These are phyloP conservation scores for Sarocladiaceae sp. DNA, from an alignment of 2,329 filamentous ascomycete species.

Conservation along the genomic window DNA sequence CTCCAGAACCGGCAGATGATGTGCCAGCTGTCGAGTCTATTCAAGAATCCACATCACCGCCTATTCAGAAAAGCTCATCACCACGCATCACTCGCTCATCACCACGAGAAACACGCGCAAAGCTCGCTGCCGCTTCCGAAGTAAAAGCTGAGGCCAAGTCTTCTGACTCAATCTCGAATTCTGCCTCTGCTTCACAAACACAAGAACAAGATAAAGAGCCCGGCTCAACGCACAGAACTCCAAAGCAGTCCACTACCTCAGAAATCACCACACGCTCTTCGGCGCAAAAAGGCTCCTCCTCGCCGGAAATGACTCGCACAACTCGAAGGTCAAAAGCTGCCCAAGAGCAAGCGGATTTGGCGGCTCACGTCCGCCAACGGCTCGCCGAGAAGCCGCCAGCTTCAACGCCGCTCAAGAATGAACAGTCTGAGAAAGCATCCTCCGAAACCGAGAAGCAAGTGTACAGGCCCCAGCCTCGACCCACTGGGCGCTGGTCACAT, in stretches of 20 bases:
- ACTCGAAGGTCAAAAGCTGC: slow-evolving; percentile 7
- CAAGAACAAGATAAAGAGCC: not conserved
- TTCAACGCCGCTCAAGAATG: slow-evolving; percentile 7
- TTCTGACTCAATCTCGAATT: not conserved
- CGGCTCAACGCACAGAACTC: not conserved
- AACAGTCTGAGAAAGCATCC: slow-evolving; percentile 1
- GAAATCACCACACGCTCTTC: slow-evolving; percentile 5
- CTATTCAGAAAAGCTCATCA: not conserved
- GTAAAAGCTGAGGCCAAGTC: slow-evolving; percentile 2
- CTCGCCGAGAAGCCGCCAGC: slow-evolving; percentile 2
- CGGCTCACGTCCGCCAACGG: not conserved
- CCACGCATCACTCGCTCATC: not conserved
- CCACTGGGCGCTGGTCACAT: slow-evolving; percentile 28
- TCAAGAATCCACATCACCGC: not conserved
- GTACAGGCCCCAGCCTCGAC: slow-evolving; percentile 23
- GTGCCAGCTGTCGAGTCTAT: not conserved
- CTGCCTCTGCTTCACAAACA: not conserved
- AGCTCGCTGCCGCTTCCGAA: not conserved
- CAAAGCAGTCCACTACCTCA: not conserved
- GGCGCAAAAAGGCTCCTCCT: slow-evolving; percentile 1
- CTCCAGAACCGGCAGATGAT: not conserved
- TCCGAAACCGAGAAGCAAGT: slow-evolving; percentile 2
- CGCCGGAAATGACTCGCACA: slow-evolving; percentile 3
- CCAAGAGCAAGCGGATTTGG: slow-evolving; percentile 6
- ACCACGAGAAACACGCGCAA: slow-evolving; percentile 2